Percentiles rank a stretch among this genome's conserved stretches.
Conservation (phyloP, 1,284 basidiomycete genomes). For the Heterobasidion annosum region DNA sequence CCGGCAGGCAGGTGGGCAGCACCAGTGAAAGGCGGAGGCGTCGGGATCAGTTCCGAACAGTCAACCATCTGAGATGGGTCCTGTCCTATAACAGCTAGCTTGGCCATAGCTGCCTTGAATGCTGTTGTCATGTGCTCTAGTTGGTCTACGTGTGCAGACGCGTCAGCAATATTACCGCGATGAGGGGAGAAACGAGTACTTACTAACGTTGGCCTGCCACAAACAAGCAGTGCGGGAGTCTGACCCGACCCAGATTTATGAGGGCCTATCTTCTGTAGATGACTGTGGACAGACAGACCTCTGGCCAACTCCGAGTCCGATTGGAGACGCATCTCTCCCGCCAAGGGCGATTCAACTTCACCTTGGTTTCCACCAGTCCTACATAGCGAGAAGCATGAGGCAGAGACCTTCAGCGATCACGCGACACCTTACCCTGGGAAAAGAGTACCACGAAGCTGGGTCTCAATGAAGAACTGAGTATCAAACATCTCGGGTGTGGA, state of each 20-base stretch:
- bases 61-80: constrained; percentile 11
- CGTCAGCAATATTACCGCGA: no score
- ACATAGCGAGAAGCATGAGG: not conserved
- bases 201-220: constrained; percentile 14
- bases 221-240: constrained; percentile 15
- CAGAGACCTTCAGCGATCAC: not conserved
- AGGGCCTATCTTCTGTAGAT: not conserved
- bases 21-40: constrained; percentile 2
- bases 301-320: constrained; percentile 17
- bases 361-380: constrained; percentile 12
- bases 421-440: constrained; percentile 10
- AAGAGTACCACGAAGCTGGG: constrained; percentile 8
- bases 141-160: constrained; percentile 4
- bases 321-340: constrained; percentile 19
- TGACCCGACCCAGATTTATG: not conserved
- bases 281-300: constrained; percentile 3
- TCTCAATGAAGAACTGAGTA: constrained; percentile 10
- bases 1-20: constrained; percentile 14
- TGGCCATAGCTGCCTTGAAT: constrained; percentile 18
- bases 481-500: constrained; percentile 10
- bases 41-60: constrained; percentile 10
- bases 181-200: not conserved
- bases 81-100: constrained; percentile 18
- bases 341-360: constrained; percentile 15
- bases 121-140: constrained; percentile 14